A percentile compares a stretch with the other conserved stretches of the same genome.
phyloP scores from a whole-genome alignment of 345 rosid species.

The Alliaria petiolata region DNA sequence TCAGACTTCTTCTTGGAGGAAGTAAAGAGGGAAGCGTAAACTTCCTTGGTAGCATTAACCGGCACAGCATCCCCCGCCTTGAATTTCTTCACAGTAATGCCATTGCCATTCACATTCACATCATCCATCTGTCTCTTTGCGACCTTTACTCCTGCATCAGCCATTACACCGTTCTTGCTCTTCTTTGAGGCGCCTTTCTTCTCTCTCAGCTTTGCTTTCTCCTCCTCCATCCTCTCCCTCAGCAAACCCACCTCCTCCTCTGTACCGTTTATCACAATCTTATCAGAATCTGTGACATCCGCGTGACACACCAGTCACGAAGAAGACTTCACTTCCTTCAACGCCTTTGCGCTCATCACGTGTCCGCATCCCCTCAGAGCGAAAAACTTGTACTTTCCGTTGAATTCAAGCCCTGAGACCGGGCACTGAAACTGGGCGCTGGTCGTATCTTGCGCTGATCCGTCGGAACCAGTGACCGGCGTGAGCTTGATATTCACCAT shows the following conservation, averaged over 20 bases:
- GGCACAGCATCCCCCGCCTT: slow-evolving; percentile 66
- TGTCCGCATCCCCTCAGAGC: slow-evolving; percentile 80
- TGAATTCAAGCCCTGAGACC: slow-evolving; percentile 71
- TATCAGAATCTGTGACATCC: slow-evolving; percentile 62
- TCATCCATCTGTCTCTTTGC: slow-evolving; percentile 43
- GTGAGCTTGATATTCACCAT: slow-evolving; percentile 64
- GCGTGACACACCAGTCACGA: slow-evolving; percentile 84
- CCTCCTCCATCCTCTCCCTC: slow-evolving; percentile 74
- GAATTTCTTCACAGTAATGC: slow-evolving; percentile 49
- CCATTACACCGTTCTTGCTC: slow-evolving; percentile 39
- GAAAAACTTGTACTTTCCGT: slow-evolving; percentile 78
- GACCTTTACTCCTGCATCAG: slow-evolving; percentile 43
- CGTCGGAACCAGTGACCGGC: slow-evolving; percentile 45
- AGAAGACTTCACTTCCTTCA: slow-evolving; percentile 86
- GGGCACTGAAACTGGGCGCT: slow-evolving; percentile 73
- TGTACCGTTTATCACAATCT: slow-evolving; percentile 74
- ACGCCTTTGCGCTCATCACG: slow-evolving; percentile 85
- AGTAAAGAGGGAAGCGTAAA: slow-evolving; percentile 86
- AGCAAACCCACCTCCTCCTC: slow-evolving; percentile 69
- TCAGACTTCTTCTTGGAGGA: slow-evolving; percentile 67
- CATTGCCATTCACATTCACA: slow-evolving; percentile 47
- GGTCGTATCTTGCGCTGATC: slow-evolving; percentile 26
- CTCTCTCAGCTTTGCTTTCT: slow-evolving; percentile 50
- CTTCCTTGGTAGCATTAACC: slow-evolving; percentile 73
- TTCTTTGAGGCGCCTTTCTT: slow-evolving; percentile 52